These are phyloP conservation scores for Eustoma russellianum DNA, from an alignment of 257 asterid genomes.

Conservation along the genomic window DNA sequence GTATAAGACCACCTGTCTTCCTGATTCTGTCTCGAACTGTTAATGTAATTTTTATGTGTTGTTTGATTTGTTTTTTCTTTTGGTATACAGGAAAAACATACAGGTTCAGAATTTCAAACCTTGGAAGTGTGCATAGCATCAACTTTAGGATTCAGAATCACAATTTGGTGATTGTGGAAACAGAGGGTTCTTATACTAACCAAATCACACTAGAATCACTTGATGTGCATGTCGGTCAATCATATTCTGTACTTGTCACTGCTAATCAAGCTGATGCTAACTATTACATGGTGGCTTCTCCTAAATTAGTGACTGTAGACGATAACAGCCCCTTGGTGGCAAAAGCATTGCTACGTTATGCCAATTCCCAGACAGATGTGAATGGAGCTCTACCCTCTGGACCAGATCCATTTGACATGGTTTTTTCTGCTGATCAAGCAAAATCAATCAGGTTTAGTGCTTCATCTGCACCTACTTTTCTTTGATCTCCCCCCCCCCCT, in stretches of 20 bases:
- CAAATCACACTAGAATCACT: slow-evolving; percentile 43
- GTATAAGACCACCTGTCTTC: background rate
- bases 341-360: slow-evolving; percentile 47
- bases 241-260: slow-evolving; percentile 63
- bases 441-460: slow-evolving; percentile 40
- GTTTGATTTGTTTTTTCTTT: background rate
- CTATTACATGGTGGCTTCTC: slow-evolving; percentile 55
- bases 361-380: slow-evolving; percentile 26
- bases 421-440: slow-evolving; percentile 50
- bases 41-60: background rate
- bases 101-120: slow-evolving; percentile 47
- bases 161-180: slow-evolving; percentile 55
- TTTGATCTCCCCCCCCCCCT: too few species aligned
- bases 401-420: slow-evolving; percentile 46
- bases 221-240: slow-evolving; percentile 69
- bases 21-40: background rate
- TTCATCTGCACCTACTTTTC: background rate
- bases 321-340: slow-evolving; percentile 24
- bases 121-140: slow-evolving; percentile 49
- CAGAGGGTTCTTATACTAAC: slow-evolving; percentile 61
- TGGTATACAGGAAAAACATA: slow-evolving; percentile 43
- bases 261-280: slow-evolving; percentile 36
- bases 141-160: slow-evolving; percentile 59
- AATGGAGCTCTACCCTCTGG: slow-evolving; percentile 51
- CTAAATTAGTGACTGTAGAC: slow-evolving; percentile 25